Conservation (phyloP, 2,329 filamentous ascomycete genomes). For the Nemania sp. region DNA sequence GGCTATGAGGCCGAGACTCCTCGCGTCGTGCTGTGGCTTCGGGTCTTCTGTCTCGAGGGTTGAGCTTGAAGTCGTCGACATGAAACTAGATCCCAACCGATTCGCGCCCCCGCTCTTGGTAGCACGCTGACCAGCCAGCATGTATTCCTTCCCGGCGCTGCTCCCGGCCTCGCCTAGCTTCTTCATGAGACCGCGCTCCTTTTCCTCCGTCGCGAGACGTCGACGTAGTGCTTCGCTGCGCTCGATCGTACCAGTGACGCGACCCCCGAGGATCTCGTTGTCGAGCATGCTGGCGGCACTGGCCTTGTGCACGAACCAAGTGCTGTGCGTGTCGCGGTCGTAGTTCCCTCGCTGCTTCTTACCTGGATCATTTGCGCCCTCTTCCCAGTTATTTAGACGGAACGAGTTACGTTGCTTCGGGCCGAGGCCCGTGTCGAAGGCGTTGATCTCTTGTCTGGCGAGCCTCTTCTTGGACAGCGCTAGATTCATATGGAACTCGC, state of each 20-base stretch:
- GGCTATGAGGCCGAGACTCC: slow-evolving; percentile 49
- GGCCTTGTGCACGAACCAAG: slow-evolving; percentile 57
- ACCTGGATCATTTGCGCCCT: slow-evolving; percentile 35
- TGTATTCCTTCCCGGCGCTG: slow-evolving; percentile 73
- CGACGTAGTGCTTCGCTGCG: slow-evolving; percentile 69
- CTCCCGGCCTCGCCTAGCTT: slow-evolving; percentile 67
- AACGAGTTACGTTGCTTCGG: slow-evolving; percentile 43
- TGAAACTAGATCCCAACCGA: slow-evolving; percentile 18
- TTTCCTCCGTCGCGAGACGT: slow-evolving; percentile 68
- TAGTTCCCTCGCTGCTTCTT: slow-evolving; percentile 51
- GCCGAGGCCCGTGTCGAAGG: slow-evolving; percentile 52
- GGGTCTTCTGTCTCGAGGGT: slow-evolving; percentile 32
- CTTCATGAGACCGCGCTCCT: slow-evolving; percentile 72
- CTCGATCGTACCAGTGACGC: slow-evolving; percentile 61
- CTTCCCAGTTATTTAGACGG: slow-evolving; percentile 30
- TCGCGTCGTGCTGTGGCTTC: slow-evolving; percentile 48
- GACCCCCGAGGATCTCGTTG: slow-evolving; percentile 53
- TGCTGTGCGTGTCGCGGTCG: slow-evolving; percentile 62
- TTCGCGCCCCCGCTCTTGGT: slow-evolving; percentile 13
- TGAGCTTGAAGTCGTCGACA: slow-evolving; percentile 1
- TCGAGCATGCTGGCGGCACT: slow-evolving; percentile 69
- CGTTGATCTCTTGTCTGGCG: slow-evolving; percentile 41
- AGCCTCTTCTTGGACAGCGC: slow-evolving; percentile 69
- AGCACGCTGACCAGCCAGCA: slow-evolving; percentile 49
- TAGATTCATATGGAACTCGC: slow-evolving; percentile 88